These are phyloP conservation scores for Entoloma clypeatum DNA, from an alignment of 1,284 basidiomycete species.

Conservation along the genomic window DNA sequence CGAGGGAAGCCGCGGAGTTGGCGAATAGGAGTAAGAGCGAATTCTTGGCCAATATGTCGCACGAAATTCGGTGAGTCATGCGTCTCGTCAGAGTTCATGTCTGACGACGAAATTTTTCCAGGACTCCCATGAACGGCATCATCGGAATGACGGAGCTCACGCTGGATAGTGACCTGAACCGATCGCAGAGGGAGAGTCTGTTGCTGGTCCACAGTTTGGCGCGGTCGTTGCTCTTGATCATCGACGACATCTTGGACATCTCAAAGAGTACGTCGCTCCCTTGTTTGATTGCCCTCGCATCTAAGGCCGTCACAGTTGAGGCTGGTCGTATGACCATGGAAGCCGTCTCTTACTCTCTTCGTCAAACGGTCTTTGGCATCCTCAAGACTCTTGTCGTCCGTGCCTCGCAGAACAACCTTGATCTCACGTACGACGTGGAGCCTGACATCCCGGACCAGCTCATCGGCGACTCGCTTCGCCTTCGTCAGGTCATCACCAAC, in stretches of 20 bases:
- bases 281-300: constrained; percentile 13
- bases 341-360: constrained; percentile 96
- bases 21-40: constrained; percentile 97
- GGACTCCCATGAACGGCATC: constrained; percentile 99
- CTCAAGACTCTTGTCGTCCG: constrained; percentile 98
- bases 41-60: constrained; percentile 98
- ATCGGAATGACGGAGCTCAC: constrained; percentile 99
- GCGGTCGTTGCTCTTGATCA: constrained; percentile 91
- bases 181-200: constrained; percentile 91
- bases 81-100: constrained; percentile 5
- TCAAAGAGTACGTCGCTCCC: constrained; percentile 80
- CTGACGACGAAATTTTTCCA: constrained; percentile 29
- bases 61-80: constrained; percentile 78
- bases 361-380: constrained; percentile 95
- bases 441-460: constrained; percentile 95
- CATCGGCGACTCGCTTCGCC: constrained; percentile 92
- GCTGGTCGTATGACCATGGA: constrained; percentile 99
- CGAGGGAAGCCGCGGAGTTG: constrained; percentile 95
- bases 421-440: constrained; percentile 96
- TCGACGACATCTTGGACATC: constrained; percentile 97
- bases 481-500: constrained; percentile 94
- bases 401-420: constrained; percentile 95
- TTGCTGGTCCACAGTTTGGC: constrained; percentile 95
- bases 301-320: constrained; percentile 60
- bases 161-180: constrained; percentile 86